These are phyloP conservation scores for Cardiospermum halicacabum DNA, from an alignment of 345 rosid species.

Conservation along the genomic window DNA sequence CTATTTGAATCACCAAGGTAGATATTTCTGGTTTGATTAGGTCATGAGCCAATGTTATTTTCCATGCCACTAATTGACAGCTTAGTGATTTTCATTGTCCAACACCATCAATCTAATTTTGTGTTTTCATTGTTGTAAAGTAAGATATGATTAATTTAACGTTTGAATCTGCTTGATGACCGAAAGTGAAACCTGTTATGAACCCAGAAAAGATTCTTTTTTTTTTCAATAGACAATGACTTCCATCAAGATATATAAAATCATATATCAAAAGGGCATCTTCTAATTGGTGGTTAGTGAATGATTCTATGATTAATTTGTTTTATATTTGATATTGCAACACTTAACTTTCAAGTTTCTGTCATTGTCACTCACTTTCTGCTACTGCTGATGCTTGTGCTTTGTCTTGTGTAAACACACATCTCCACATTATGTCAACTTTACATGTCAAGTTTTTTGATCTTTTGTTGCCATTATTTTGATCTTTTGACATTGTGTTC, in stretches of 20 bases:
- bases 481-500: neutral
- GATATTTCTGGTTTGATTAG: conserved; percentile 4
- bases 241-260: neutral
- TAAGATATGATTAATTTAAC: neutral
- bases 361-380: neutral
- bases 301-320: neutral
- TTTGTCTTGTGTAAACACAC: neutral
- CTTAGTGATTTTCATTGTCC: neutral
- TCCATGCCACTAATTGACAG: too few species aligned
- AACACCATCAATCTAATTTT: neutral
- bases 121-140: neutral
- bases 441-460: neutral
- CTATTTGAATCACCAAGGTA: neutral
- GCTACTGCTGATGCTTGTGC: neutral
- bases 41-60: too few species aligned
- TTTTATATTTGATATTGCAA: neutral
- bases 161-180: neutral
- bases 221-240: neutral
- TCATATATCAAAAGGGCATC: too few species aligned
- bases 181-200: neutral
- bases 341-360: neutral
- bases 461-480: neutral
- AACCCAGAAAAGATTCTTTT: neutral
- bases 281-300: neutral
- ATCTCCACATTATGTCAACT: neutral